phyloP scores from a whole-genome alignment of 805 yeast genomes.

The Pachysolen tannophilus region DNA sequence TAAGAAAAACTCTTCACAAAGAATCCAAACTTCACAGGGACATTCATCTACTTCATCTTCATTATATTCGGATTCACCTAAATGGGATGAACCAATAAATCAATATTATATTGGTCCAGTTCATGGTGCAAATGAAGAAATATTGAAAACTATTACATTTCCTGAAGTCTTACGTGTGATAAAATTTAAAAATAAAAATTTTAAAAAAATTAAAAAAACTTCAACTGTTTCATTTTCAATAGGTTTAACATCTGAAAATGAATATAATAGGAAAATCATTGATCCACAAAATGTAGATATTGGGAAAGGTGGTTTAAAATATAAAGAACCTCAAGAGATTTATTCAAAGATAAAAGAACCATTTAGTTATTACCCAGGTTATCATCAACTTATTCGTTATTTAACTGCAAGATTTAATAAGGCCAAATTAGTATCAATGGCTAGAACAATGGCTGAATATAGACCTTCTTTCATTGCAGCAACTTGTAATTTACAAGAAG shows the following conservation, averaged over 20 bases:
- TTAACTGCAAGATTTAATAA: conserved; percentile 63
- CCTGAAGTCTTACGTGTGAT: conserved; percentile 53
- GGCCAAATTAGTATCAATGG: conserved; percentile 68
- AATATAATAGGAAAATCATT: conserved; percentile 16
- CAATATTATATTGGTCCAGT: conserved; percentile 59
- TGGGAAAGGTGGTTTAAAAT: conserved; percentile 29
- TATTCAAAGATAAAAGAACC: conserved; percentile 71
- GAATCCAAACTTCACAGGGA: neutral
- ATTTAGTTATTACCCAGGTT: conserved; percentile 86
- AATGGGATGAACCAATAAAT: conserved; percentile 51
- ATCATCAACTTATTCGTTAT: conserved; percentile 72
- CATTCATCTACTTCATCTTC: neutral
- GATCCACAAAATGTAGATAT: conserved; percentile 9
- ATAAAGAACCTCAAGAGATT: conserved; percentile 67
- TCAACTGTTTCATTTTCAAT: conserved; percentile 39
- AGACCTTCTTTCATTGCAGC: conserved; percentile 92
- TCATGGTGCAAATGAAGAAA: conserved; percentile 21
- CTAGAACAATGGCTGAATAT: conserved; percentile 82
- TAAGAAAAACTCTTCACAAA: neutral
- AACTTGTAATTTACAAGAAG: conserved; percentile 80
- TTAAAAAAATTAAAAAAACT: conserved; percentile 19
- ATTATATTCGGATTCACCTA: conserved; percentile 23
- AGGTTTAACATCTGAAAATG: conserved; percentile 33
- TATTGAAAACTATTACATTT: conserved; percentile 34
- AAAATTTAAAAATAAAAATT: conserved; percentile 24